Evolutionary conservation across 768 basidiomycete genomes (phyloP), one percentile per base, ranked within the genome.

Genomic region (Pholiota molesta): DNA sequence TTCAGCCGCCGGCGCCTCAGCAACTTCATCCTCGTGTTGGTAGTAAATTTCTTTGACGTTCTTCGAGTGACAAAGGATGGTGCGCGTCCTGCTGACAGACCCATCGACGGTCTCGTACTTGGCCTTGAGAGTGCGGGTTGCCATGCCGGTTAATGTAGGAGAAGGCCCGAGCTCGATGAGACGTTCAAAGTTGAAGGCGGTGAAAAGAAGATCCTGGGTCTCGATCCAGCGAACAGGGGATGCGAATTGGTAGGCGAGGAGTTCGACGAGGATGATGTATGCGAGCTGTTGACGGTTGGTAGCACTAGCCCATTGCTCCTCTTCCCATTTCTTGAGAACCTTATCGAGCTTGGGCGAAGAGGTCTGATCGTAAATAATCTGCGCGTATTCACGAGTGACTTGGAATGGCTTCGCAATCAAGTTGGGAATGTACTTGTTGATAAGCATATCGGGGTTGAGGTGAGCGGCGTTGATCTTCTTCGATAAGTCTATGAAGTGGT

Each of bases 191-290:
- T 82, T 81, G 81, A 87, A 97, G 9, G 87, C 76, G 10, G 82
- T 84, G 81, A 99, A 99, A 60, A 99, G 84, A 26, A 92, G 84
- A 70, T 99, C 97, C 73, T 99, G 97, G 0, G 97, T 99, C 79
- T 99, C 93, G 69, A 99, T 99, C 97, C 97, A 99, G 54, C 96
- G 91, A 19, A 99, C 97, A 7, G 97, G 96, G 1, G 97, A 99
- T 0, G 97, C 96, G 69, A 97, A 99, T 73, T 99, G 97, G 72
- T 99, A 99, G 14, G 97, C 94, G 53, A 99, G 83, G 51, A 99
- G 86, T 73, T 99, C 97, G 64, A 99, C 95, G 61, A 99, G 88
- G 71, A 98, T 96, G 67, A 89, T 90, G 73, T 99, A 99, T 0
- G 97, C 95, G 52, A 99, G 85, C 69, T 92, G 90, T 76, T 98